Percentiles rank a stretch among this genome's conserved stretches.
phyloP scores from a whole-genome alignment of 768 basidiomycete species.

The Lanmaoa rubissima region DNA sequence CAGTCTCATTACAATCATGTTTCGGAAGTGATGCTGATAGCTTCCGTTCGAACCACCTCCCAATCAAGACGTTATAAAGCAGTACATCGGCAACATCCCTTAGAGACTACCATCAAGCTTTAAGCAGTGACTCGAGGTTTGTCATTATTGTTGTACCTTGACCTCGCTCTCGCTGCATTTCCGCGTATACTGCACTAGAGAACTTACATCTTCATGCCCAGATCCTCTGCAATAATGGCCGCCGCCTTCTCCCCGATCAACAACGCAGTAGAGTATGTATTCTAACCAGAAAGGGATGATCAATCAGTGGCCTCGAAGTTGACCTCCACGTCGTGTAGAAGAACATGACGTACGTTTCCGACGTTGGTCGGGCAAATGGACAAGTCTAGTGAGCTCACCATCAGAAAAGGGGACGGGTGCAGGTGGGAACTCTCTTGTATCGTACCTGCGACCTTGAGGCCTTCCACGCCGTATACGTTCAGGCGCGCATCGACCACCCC shows the following conservation, averaged over 20 bases:
- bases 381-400: constrained; percentile 26
- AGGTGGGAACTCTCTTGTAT: not conserved
- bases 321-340: too few relatives aligned
- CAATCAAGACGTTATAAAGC: too few relatives aligned
- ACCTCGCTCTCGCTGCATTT: too few relatives aligned
- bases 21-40: too few relatives aligned
- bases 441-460: constrained; percentile 59
- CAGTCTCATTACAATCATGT: too few relatives aligned
- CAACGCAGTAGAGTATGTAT: constrained; percentile 44
- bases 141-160: too few relatives aligned
- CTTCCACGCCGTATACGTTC: constrained; percentile 60
- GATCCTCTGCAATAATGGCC: constrained; percentile 54
- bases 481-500: constrained; percentile 64
- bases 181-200: too few relatives aligned
- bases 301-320: not conserved
- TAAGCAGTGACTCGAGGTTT: too few relatives aligned
- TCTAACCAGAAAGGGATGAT: constrained; percentile 15
- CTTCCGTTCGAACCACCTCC: too few relatives aligned
- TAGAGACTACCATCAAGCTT: too few relatives aligned
- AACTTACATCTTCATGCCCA: constrained; percentile 8
- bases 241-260: constrained; percentile 63
- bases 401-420: not conserved
- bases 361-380: constrained; percentile 35
- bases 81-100: too few relatives aligned
- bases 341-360: constrained; percentile 16